Conservation (phyloP, 768 basidiomycete genomes). For the Suillus subaureus region DNA sequence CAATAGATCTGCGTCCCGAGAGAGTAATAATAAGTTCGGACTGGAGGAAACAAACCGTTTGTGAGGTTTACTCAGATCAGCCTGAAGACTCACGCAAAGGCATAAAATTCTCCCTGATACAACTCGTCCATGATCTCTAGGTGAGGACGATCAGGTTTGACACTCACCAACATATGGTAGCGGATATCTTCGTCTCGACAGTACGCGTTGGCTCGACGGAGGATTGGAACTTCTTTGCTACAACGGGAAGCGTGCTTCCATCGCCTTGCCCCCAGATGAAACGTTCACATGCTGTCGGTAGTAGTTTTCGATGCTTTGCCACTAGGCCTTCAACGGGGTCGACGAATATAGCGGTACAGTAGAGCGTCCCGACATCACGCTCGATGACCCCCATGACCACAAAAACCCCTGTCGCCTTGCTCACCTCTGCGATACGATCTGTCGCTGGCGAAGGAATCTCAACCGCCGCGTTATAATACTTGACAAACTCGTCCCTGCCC, state of each 20-base stretch:
- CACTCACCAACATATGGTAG: conserved; percentile 60
- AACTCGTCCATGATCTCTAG: not conserved
- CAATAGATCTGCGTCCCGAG: conserved; percentile 63
- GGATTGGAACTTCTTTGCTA: conserved; percentile 41
- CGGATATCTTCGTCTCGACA: conserved; percentile 50
- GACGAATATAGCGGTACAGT: conserved; percentile 61
- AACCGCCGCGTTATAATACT: conserved; percentile 56
- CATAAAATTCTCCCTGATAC: conserved; percentile 71
- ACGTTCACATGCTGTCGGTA: conserved; percentile 63
- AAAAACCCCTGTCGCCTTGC: conserved; percentile 51
- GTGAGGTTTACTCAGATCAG: not conserved
- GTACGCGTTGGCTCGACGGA: conserved; percentile 16
- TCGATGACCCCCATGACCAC: conserved; percentile 65
- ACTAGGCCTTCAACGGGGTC: conserved; percentile 52
- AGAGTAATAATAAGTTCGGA: conserved; percentile 61
- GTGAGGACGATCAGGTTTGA: not conserved
- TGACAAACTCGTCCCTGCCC: conserved; percentile 61
- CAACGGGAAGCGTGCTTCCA: conserved; percentile 52
- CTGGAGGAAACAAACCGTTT: conserved; percentile 28
- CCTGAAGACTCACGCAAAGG: conserved; percentile 49
- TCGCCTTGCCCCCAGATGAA: conserved; percentile 67
- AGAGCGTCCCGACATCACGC: conserved; percentile 58
- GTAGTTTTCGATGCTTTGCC: conserved; percentile 65
- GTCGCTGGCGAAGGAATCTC: conserved; percentile 56
- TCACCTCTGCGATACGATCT: conserved; percentile 48